Evolutionary conservation across 768 basidiomycete genomes (phyloP), one percentile per base, ranked within the genome.

Genomic region (Boletus subcaerulescens): DNA sequence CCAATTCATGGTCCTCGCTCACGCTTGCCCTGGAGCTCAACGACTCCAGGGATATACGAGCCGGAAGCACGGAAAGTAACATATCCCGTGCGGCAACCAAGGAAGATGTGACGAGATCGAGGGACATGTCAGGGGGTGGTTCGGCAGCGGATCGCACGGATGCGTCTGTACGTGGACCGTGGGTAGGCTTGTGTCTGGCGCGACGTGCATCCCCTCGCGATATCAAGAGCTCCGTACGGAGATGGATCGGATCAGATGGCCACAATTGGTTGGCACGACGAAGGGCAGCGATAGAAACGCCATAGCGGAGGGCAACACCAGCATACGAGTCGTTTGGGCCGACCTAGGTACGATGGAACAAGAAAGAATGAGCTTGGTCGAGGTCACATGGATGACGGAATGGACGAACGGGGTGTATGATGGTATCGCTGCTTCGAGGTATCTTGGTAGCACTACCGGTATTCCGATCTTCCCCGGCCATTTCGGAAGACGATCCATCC

Each of bases 221-320:
- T 53, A 98, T 87, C 63, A 89, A 86, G 35, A 97, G 82, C 7
- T 83, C 77, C 44, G 85, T 84, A 29, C 95, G 88, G 33, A 94
- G 80, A 72, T 96, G 92, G 44, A 99, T 89, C 1, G 92, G 81
- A 67, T 98, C 97, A 8, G 91, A 88, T 7, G 92, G 70, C 97
- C 97, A 99, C 9, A 99, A 76, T 60, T 94, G 91, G 70, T 99
- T 99, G 45, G 86, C 86, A 61, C 85, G 80, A 45, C 95, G 86
- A 13, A 99, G 80, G 14, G 89, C 86, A 26, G 91, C 80, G 50
- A 97, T 76, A 17, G 86, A 81, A 50, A 96, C 87, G 3, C 91
- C 92, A 69, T 98, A 97, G 62, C 86, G 91, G 46, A 98, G 76
- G 0, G 96, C 85, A 13, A 98, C 86, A 26, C 92, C 88, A 15